Conservation (phyloP, 106 monocot species). For the Vanilla planifolia region DNA sequence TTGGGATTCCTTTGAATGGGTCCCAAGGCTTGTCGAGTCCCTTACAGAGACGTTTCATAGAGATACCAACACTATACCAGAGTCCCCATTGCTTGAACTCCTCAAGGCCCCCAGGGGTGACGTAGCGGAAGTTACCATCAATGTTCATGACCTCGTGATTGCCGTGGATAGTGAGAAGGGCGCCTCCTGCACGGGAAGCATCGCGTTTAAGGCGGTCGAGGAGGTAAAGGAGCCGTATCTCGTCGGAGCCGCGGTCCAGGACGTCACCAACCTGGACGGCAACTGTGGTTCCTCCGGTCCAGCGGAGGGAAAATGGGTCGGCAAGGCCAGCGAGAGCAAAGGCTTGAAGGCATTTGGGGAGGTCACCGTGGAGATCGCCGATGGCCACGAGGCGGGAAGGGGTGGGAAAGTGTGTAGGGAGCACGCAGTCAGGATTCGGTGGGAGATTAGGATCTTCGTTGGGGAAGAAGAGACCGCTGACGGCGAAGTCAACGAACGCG, state of each 20-base stretch:
- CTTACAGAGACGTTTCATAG: slow-evolving; percentile 56
- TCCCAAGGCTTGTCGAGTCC: slow-evolving; percentile 29
- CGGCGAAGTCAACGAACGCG: slow-evolving; percentile 92
- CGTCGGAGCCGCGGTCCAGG: slow-evolving; percentile 85
- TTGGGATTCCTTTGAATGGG: slow-evolving; percentile 83
- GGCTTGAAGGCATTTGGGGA: slow-evolving; percentile 54
- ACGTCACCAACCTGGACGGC: slow-evolving; percentile 93
- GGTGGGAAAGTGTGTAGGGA: slow-evolving; percentile 34
- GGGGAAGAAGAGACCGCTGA: slow-evolving; percentile 65
- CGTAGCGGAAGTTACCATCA: slow-evolving; percentile 68
- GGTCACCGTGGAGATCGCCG: slow-evolving; percentile 87
- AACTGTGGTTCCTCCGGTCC: slow-evolving; percentile 56
- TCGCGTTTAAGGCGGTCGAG: slow-evolving; percentile 59
- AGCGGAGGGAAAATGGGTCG: slow-evolving; percentile 32
- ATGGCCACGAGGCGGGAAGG: slow-evolving; percentile 75
- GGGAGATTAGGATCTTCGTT: slow-evolving; percentile 9
- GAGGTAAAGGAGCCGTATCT: slow-evolving; percentile 79
- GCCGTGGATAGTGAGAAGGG: slow-evolving; percentile 51
- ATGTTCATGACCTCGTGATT: slow-evolving; percentile 98
- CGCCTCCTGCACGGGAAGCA: slow-evolving; percentile 43
- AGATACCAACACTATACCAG: slow-evolving; percentile 58
- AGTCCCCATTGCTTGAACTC: slow-evolving; percentile 62
- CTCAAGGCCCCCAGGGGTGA: slow-evolving; percentile 36
- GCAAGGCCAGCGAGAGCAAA: slow-evolving; percentile 63
- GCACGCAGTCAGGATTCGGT: slow-evolving; percentile 17